phyloP scores from a whole-genome alignment of 768 basidiomycete genomes.

The Psilocybe cubensis region DNA sequence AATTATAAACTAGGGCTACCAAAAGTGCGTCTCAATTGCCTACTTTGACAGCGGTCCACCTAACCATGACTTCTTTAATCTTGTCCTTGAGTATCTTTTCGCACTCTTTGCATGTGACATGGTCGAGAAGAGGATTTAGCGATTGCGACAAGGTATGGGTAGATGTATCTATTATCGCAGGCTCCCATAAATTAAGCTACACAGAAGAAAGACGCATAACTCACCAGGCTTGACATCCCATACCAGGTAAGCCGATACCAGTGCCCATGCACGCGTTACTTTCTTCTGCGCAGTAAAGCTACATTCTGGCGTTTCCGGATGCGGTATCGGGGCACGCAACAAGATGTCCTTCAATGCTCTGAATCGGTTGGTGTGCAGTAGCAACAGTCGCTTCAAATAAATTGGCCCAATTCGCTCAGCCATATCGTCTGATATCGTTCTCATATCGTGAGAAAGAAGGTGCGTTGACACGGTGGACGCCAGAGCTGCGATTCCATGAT shows the following conservation, averaged over 20 bases:
- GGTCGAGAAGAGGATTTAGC: not conserved
- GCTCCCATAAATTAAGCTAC: not conserved
- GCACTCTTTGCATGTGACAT: conserved; percentile 1
- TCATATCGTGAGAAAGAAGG: conserved; percentile 38
- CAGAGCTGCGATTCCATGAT: conserved; percentile 37
- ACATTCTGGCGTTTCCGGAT: conserved; percentile 26
- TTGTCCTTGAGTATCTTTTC: not conserved
- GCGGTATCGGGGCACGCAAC: conserved; percentile 24
- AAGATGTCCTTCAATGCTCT: conserved; percentile 35
- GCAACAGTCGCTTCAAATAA: conserved; percentile 44
- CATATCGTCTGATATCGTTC: conserved; percentile 38
- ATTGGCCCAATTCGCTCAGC: conserved; percentile 42
- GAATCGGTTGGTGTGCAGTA: conserved; percentile 40
- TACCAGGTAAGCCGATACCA: conserved; percentile 28
- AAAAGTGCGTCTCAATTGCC: too few relatives aligned
- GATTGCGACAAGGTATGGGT: too few relatives aligned
- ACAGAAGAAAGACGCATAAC: not conserved
- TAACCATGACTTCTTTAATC: not conserved
- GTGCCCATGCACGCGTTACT: conserved; percentile 32
- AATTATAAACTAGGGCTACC: too few relatives aligned
- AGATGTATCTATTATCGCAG: not conserved
- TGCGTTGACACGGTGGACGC: conserved; percentile 42
- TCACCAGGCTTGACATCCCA: conserved; percentile 32
- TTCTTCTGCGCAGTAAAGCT: conserved; percentile 27
- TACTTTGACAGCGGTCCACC: conserved; percentile 2